Conservation (phyloP, 2,329 filamentous ascomycete species). For the Sclerotinia nivalis region DNA sequence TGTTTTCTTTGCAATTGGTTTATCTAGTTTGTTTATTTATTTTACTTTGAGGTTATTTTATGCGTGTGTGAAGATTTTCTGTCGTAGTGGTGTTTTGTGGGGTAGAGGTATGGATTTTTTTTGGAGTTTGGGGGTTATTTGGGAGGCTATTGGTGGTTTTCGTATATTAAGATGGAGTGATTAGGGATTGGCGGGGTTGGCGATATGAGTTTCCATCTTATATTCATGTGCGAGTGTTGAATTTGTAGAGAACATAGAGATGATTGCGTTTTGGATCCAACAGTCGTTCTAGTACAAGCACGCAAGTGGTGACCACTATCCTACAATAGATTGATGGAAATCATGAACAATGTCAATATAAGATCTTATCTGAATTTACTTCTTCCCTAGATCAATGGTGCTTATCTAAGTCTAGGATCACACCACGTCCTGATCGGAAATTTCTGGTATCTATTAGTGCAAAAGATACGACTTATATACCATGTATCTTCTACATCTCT, state of each 20-base stretch:
- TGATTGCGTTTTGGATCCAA: neutral
- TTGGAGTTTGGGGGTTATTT: neutral
- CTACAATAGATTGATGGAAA: neutral
- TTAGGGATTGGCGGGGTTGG: neutral
- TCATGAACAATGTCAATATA: neutral
- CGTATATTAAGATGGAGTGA: neutral
- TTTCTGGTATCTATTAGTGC: neutral
- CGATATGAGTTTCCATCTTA: too few species aligned
- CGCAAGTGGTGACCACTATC: neutral
- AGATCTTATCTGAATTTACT: neutral
- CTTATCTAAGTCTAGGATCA: neutral
- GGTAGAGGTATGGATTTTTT: neutral
- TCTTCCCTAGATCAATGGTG: conserved; percentile 4
- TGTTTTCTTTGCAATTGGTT: neutral
- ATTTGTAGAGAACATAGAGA: neutral
- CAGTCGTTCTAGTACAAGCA: neutral
- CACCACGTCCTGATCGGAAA: neutral
- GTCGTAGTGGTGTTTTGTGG: neutral
- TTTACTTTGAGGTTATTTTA: neutral
- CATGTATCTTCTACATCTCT: neutral
- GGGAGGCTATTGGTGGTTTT: neutral
- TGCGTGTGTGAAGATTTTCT: neutral
- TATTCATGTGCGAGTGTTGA: neutral
- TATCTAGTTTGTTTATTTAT: neutral
- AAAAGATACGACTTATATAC: neutral